A percentile compares a stretch with the other conserved stretches of the same genome.
phyloP scores from a whole-genome alignment of 257 asterid species.

The Marsdenia floribunda region DNA sequence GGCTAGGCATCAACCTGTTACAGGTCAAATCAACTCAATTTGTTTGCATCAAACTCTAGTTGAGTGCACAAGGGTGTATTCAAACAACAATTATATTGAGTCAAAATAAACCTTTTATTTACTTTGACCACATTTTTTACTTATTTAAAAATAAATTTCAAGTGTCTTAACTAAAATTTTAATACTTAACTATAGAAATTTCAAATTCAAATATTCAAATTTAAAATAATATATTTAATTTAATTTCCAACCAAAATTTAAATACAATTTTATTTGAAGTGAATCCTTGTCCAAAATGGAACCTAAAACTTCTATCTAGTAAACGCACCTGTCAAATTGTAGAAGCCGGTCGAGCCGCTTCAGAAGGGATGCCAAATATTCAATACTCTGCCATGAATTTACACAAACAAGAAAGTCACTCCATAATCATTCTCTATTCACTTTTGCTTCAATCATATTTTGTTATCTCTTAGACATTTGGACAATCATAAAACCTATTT shows the following conservation, averaged over 20 bases:
- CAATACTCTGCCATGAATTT: constrained; percentile 59
- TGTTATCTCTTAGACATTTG: background rate
- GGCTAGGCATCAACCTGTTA: constrained; percentile 92
- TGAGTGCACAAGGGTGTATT: background rate
- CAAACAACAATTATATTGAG: no score
- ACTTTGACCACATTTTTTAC: no score
- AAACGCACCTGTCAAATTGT: constrained; percentile 83
- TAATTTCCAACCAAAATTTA: no score
- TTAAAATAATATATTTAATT: no score
- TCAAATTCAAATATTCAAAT: no score
- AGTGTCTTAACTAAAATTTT: no score
- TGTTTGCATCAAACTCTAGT: constrained; percentile 7
- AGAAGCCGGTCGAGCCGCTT: constrained; percentile 92
- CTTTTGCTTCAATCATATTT: background rate
- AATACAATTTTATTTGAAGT: no score
- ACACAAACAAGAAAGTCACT: constrained; percentile 26
- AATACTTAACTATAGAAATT: no score
- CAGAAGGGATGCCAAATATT: constrained; percentile 74
- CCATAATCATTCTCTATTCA: background rate
- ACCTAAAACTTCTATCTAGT: constrained; percentile 14
- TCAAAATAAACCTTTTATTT: no score
- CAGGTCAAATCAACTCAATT: constrained; percentile 14
- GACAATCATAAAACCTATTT: background rate
- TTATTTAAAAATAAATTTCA: no score
- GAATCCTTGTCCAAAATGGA: no score